These are phyloP conservation scores for Alternaria arborescens DNA, from an alignment of 2,329 filamentous ascomycete species.

Conservation along the genomic window DNA sequence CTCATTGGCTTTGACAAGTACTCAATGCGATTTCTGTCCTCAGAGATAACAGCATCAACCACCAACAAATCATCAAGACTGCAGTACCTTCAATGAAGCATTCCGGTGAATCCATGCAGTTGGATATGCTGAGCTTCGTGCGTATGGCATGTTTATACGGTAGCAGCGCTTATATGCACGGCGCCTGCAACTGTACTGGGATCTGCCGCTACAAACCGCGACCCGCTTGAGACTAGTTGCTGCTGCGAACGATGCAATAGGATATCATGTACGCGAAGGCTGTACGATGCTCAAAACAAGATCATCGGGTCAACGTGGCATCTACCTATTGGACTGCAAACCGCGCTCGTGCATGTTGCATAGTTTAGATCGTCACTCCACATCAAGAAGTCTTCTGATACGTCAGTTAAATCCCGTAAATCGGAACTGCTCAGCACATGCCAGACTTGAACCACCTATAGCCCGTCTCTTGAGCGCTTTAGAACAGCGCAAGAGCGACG, in stretches of 20 bases:
- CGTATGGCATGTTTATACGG: background rate
- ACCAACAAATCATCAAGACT: no score
- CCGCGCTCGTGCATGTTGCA: background rate
- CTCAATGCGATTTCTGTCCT: no score
- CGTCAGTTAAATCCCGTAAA: background rate
- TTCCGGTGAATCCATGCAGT: no score
- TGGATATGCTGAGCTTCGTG: background rate
- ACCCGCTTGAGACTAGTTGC: background rate
- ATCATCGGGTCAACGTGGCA: background rate
- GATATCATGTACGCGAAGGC: no score
- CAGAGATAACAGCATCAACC: no score
- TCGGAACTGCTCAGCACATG: no score
- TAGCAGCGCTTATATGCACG: background rate
- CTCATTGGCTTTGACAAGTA: no score
- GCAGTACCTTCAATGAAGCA: no score
- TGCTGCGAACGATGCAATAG: no score
- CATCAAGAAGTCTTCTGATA: background rate
- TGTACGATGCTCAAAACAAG: background rate
- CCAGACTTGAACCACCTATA: no score
- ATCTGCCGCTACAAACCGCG: background rate
- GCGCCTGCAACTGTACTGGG: background rate
- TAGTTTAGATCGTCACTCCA: background rate
- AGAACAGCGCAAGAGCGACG: no score
- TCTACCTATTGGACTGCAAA: background rate
- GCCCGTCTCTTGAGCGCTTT: no score